Percentiles rank a stretch among this genome's conserved stretches.
Conservation (phyloP, 2,329 filamentous ascomycete genomes). For the Fonsecaea pugnacius region DNA sequence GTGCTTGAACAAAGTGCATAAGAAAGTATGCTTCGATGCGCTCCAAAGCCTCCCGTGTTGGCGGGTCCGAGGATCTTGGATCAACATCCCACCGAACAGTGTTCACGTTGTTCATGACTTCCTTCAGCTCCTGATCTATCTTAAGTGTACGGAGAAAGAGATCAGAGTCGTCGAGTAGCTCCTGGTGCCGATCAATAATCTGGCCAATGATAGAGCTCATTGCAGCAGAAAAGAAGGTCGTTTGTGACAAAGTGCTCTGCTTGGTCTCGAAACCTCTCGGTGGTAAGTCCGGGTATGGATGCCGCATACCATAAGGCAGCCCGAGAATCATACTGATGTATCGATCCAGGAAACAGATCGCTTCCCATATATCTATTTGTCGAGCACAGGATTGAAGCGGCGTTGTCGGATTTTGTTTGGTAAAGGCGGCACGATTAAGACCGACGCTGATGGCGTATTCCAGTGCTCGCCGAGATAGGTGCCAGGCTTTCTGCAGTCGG, state of each 20-base stretch:
- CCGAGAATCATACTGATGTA: constrained; percentile 10
- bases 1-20: constrained; percentile 3
- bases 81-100: not conserved
- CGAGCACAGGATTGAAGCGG: not conserved
- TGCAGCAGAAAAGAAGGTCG: not conserved
- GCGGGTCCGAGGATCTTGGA: not conserved
- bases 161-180: not conserved
- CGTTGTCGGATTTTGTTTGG: not conserved
- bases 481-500: constrained; percentile 16
- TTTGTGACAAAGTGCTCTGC: not conserved
- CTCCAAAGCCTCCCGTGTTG: constrained; percentile 4
- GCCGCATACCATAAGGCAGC: constrained; percentile 6
- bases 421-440: not conserved
- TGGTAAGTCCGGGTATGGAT: not conserved
- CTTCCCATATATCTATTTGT: constrained; percentile 4
- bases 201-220: constrained; percentile 9
- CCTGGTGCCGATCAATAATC: constrained; percentile 10
- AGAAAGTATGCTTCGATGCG: constrained; percentile 8
- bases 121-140: constrained; percentile 12
- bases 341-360: constrained; percentile 7
- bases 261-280: not conserved
- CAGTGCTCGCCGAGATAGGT: constrained; percentile 5
- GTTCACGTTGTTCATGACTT: not conserved
- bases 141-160: constrained; percentile 1
- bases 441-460: constrained; percentile 9